These are phyloP conservation scores for Trichoderma atrobrunneum DNA, from an alignment of 2,329 filamentous ascomycete species.

Conservation along the genomic window DNA sequence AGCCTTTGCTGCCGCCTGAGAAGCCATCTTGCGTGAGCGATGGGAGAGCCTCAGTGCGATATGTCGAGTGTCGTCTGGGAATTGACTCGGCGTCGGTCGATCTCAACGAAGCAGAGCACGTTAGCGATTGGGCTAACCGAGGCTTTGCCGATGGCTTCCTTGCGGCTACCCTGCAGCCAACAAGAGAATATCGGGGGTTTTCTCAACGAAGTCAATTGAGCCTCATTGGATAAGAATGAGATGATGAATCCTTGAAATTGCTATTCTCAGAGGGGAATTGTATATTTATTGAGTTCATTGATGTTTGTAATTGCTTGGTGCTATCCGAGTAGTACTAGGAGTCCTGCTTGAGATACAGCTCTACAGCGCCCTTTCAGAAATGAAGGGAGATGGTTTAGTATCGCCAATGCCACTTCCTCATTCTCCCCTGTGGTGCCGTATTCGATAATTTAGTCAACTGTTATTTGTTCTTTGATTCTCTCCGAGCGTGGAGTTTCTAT, in stretches of 20 bases:
- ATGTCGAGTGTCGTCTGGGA: conserved; percentile 14
- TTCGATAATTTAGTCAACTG: not conserved
- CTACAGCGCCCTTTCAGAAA: not conserved
- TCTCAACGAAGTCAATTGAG: not conserved
- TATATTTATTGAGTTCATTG: not conserved
- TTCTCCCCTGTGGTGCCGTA: not conserved
- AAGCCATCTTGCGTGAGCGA: conserved; percentile 52
- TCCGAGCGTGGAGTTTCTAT: not conserved
- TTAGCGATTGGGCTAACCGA: conserved; percentile 29
- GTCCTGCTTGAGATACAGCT: not conserved
- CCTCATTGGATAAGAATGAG: not conserved
- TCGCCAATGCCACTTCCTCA: not conserved
- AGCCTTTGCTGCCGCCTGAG: conserved; percentile 57
- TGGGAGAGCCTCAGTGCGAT: conserved; percentile 19
- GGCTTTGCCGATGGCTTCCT: conserved; percentile 24
- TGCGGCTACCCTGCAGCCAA: not conserved
- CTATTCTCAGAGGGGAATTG: not conserved
- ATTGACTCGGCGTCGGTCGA: conserved; percentile 30
- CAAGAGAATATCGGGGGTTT: not conserved
- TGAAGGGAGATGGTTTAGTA: not conserved
- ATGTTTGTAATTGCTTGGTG: not conserved
- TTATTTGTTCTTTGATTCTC: not conserved
- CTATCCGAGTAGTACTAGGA: not conserved
- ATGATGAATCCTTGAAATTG: not conserved
- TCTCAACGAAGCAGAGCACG: not conserved